Percentiles rank a stretch among this genome's conserved stretches.
Conservation (phyloP, 805 yeast genomes). For the Nakazawaea ishiwadae region DNA sequence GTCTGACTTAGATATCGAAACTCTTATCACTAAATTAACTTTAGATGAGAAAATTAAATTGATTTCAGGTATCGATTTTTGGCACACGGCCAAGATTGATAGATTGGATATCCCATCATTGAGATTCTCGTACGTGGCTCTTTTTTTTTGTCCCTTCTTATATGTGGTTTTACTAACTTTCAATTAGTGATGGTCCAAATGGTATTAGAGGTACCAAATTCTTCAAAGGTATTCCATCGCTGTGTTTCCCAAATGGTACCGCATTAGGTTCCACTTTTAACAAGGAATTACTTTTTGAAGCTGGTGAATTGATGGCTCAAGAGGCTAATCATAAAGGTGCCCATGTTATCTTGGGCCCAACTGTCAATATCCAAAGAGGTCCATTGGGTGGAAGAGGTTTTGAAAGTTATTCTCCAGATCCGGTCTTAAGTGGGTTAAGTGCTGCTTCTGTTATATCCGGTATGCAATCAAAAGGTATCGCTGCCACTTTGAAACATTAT, state of each 20-base stretch:
- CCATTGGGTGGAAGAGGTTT: constrained; percentile 52
- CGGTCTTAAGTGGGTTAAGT: constrained; percentile 36
- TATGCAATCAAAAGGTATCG: constrained; percentile 31
- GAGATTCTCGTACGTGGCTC: constrained; percentile 27
- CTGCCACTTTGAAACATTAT: constrained; percentile 37
- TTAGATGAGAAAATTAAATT: constrained; percentile 26
- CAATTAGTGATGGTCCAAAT: constrained; percentile 50
- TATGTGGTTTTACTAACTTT: neutral
- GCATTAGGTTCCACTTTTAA: constrained; percentile 55
- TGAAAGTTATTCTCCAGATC: constrained; percentile 62
- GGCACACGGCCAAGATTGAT: constrained; percentile 32
- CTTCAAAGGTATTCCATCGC: constrained; percentile 47
- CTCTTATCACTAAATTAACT: constrained; percentile 20
- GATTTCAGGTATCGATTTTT: constrained; percentile 31
- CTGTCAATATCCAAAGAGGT: constrained; percentile 34
- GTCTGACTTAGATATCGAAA: constrained; percentile 14
- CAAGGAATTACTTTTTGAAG: constrained; percentile 40
- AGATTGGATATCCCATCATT: constrained; percentile 40
- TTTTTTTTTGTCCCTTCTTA: no score
- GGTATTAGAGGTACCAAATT: constrained; percentile 58
- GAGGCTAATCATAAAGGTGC: constrained; percentile 54
- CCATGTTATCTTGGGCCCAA: constrained; percentile 42
- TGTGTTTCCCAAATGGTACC: constrained; percentile 60
- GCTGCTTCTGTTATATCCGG: constrained; percentile 33
- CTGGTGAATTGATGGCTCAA: constrained; percentile 47